Base-by-base conservation (phyloP, 2,329 filamentous ascomycete species). In the Boeremia exigua region DNA sequence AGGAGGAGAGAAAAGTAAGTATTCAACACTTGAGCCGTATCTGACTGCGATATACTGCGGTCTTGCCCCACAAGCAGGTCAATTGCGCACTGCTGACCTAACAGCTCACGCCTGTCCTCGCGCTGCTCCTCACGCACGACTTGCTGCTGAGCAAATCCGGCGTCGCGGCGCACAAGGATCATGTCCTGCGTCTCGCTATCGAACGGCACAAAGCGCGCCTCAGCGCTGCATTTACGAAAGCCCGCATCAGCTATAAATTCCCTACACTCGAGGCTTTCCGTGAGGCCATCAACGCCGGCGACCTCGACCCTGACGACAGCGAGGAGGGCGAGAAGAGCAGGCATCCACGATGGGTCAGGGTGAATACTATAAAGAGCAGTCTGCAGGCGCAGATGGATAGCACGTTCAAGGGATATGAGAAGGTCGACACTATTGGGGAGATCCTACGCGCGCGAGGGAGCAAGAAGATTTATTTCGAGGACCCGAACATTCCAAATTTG, bases 301-400 rank as follows among this genome's bases (percentile, higher is more conserved):
- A 68, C 12, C 58, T 71, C 11, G 69, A 62, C 2, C 61, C 53
- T 9, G 63, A 63, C n/a, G 63, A 65, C 2, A 77, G 62, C 70
- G 77, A 57, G 39, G 59, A 7, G 79, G 84, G 58, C 77, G 82
- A 30, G 67, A 62, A 61, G 6, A 67, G 62, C 3, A 78, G 79
- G 36, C 90, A 94, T 70, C 93, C 92, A n/a, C 86, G 95, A 49
- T 99, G 95, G 95, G 86, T 96, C 36, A 86, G 95, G 2, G 82
- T 98, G 59, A 99, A 98, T 71, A 86, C 88, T 0, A 77, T 97
- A 11, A 88, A 87, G 64, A 88, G 87, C 10, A 88, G 83, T 0
- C 72, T 96, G 5, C 82, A 88, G 15, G 82, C 87, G 4, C 89
- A 96, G 75, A 78, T 96, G n/a, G 78, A 81, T 14, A 87, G 85